phyloP scores from a whole-genome alignment of 1,284 basidiomycete genomes.

The Coniophora puteana region DNA sequence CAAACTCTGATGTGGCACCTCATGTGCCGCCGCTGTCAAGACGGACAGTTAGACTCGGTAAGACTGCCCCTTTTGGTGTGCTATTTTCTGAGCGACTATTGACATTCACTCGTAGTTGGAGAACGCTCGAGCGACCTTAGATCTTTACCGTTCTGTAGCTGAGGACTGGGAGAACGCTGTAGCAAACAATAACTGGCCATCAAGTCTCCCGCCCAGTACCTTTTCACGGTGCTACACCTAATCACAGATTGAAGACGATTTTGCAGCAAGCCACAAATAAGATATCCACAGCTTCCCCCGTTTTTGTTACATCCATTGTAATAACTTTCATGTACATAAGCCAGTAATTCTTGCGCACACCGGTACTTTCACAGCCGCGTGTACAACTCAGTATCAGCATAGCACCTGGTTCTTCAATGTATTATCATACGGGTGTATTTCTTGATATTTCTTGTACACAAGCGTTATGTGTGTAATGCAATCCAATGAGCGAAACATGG shows the following conservation, averaged over 20 bases:
- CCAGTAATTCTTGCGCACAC: too few relatives aligned
- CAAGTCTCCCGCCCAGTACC: conserved; percentile 67
- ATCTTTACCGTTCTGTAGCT: conserved; percentile 69
- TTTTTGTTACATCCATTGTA: too few relatives aligned
- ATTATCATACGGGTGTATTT: too few relatives aligned
- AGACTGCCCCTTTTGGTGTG: conserved; percentile 24
- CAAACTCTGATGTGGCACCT: conserved; percentile 77
- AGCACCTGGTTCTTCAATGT: too few relatives aligned
- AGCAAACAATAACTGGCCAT: conserved; percentile 65
- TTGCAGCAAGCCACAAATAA: too few relatives aligned
- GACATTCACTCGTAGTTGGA: conserved; percentile 49
- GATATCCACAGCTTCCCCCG: too few relatives aligned
- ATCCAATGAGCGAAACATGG: too few relatives aligned
- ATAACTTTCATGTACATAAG: too few relatives aligned
- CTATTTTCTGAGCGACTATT: conserved; percentile 12
- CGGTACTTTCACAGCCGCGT: too few relatives aligned
- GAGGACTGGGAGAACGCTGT: conserved; percentile 66
- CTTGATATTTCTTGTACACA: too few relatives aligned
- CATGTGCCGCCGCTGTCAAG: conserved; percentile 71
- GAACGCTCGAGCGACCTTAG: conserved; percentile 71
- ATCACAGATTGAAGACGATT: conserved; percentile 12
- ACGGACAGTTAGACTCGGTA: conserved; percentile 67
- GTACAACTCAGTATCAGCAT: too few relatives aligned
- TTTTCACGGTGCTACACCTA: conserved; percentile 75
- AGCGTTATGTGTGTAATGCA: too few relatives aligned